Evolutionary conservation across 768 basidiomycete species (phyloP).

Genomic region (Tubosaeta sp.): DNA sequence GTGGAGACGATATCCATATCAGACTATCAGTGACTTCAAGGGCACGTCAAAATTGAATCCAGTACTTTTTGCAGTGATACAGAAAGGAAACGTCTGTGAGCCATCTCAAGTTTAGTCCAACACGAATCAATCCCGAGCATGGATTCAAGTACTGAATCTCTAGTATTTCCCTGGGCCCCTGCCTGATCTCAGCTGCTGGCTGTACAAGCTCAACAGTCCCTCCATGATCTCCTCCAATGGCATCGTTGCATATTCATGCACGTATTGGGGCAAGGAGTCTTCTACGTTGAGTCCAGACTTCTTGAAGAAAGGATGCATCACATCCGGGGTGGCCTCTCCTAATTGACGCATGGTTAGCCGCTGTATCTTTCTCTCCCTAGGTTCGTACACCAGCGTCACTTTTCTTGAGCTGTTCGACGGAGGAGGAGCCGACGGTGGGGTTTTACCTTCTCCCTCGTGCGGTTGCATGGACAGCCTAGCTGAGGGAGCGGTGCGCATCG

Average conservation of each 20-base stretch:
- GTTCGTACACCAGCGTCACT: conserved; percentile 45
- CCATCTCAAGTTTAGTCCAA: too few species aligned
- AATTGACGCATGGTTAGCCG: conserved; percentile 81
- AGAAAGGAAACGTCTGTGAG: too few species aligned
- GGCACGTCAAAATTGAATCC: too few species aligned
- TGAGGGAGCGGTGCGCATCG: conserved; percentile 1
- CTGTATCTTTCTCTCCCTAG: conserved; percentile 63
- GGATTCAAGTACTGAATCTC: neutral
- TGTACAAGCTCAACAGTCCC: conserved; percentile 70
- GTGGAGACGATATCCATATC: too few species aligned
- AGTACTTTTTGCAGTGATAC: too few species aligned
- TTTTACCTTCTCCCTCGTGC: conserved; percentile 12
- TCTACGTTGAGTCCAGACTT: conserved; percentile 80
- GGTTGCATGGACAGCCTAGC: conserved; percentile 14
- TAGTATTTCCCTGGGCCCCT: conserved; percentile 12
- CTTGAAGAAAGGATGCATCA: conserved; percentile 85
- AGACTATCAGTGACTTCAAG: too few species aligned
- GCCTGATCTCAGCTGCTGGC: conserved; percentile 54
- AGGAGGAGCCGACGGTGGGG: neutral
- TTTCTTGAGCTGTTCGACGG: conserved; percentile 9
- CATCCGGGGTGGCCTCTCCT: conserved; percentile 85
- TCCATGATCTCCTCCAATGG: conserved; percentile 86
- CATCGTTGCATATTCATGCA: conserved; percentile 80
- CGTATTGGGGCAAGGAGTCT: conserved; percentile 81
- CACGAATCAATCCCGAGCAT: too few species aligned